Conservation (phyloP, 768 basidiomycete genomes). For the Boletellus emodensis region DNA sequence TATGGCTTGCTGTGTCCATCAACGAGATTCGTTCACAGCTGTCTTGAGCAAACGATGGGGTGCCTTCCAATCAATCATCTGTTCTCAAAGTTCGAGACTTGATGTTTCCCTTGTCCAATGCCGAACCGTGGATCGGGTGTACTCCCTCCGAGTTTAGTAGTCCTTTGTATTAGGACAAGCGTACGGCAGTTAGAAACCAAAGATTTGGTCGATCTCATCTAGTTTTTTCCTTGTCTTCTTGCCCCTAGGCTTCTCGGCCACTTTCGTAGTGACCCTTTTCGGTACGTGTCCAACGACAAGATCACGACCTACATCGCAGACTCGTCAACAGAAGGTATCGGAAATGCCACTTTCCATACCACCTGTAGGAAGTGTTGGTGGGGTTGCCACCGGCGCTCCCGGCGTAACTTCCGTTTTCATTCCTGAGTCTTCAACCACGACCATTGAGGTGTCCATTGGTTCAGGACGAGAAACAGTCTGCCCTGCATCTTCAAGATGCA, state of each 20-base stretch:
- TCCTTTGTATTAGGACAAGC: not conserved
- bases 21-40: no score
- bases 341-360: not conserved
- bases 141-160: not conserved
- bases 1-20: no score
- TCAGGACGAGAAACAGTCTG: conserved; percentile 7
- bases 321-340: not conserved
- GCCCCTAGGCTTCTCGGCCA: conserved; percentile 2
- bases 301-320: not conserved
- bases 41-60: no score
- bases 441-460: not conserved
- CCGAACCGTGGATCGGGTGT: not conserved
- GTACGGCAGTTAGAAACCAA: conserved; percentile 18
- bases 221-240: conserved; percentile 19
- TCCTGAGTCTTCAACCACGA: not conserved
- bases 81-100: not conserved
- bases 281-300: not conserved
- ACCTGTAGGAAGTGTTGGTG: not conserved
- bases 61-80: not conserved
- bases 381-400: not conserved
- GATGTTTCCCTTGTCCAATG: not conserved
- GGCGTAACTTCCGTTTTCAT: not conserved
- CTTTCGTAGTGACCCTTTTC: not conserved
- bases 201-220: conserved; percentile 27
- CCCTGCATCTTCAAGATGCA: conserved; percentile 14